phyloP scores from a whole-genome alignment of 1,139 yeast species.

The Kurtzmaniella natalensis region DNA sequence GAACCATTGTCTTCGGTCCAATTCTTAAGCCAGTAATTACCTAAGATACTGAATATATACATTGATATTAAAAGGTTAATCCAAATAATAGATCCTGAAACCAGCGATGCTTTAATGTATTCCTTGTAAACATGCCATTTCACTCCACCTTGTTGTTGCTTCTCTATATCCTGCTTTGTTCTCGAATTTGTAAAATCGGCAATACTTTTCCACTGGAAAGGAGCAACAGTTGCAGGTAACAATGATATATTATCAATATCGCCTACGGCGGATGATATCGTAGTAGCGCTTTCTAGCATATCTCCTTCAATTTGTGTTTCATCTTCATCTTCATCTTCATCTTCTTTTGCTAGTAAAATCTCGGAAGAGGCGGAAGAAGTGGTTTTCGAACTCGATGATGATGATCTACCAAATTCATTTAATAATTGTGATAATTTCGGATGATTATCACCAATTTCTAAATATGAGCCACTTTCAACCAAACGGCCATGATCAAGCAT shows the following conservation, averaged over 20 bases:
- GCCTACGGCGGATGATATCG: conserved; percentile 1
- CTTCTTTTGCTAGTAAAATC: no score
- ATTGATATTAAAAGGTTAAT: conserved; percentile 14
- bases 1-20: conserved; percentile 51
- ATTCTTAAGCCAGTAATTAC: conserved; percentile 55
- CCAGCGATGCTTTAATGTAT: conserved; percentile 22
- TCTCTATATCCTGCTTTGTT: conserved; percentile 13
- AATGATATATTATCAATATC: conserved; percentile 1
- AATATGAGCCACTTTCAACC: conserved; percentile 15
- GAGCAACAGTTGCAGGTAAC: conserved; percentile 5
- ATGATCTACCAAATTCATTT: conserved; percentile 18
- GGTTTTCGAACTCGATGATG: background rate
- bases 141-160: conserved; percentile 25
- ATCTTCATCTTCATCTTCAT: conserved; percentile 3
- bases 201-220: conserved; percentile 4
- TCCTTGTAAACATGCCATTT: conserved; percentile 21
- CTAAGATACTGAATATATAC: conserved; percentile 19
- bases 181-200: conserved; percentile 3
- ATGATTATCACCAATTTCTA: conserved; percentile 13
- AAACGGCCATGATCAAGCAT: conserved; percentile 18
- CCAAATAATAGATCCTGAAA: conserved; percentile 14
- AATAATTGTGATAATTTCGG: conserved; percentile 25
- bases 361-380: no score
- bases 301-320: conserved; percentile 1
- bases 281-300: background rate